These are phyloP conservation scores for Pseudognaphalium luteoalbum DNA, from an alignment of 129 eudicot species.

Conservation along the genomic window DNA sequence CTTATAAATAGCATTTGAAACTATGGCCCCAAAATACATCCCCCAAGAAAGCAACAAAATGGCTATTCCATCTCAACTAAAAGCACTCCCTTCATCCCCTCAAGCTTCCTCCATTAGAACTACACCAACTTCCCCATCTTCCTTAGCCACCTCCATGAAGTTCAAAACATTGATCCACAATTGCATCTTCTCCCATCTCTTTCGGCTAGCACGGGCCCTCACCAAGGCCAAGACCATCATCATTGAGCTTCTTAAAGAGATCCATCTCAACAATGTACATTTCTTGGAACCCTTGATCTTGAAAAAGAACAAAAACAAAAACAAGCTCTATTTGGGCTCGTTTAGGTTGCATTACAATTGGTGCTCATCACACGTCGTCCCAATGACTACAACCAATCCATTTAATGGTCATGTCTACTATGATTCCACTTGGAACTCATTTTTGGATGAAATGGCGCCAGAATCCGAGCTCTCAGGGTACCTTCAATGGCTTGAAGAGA, in stretches of 20 bases:
- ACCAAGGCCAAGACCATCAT: constrained; percentile 67
- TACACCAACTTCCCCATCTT: constrained; percentile 34
- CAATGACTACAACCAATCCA: constrained; percentile 49
- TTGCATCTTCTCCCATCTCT: constrained; percentile 75
- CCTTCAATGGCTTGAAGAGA: constrained; percentile 94
- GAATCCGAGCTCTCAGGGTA: constrained; percentile 77
- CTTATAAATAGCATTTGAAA: constrained; percentile 61
- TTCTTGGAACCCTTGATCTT: constrained; percentile 38
- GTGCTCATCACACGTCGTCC: constrained; percentile 90
- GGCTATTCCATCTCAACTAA: constrained; percentile 53
- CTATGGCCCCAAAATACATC: constrained; percentile 32
- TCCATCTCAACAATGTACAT: constrained; percentile 47
- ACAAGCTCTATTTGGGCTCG: constrained; percentile 73
- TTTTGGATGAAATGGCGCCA: constrained; percentile 33
- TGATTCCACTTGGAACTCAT: constrained; percentile 74
- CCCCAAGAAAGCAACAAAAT: constrained; percentile 38
- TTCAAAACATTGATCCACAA: constrained; percentile 79
- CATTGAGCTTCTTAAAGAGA: constrained; percentile 49
- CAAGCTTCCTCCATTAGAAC: constrained; percentile 52
- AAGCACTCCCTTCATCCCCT: constrained; percentile 43
- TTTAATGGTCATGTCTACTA: constrained; percentile 47
- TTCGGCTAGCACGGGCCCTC: constrained; percentile 59
- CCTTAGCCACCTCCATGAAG: constrained; percentile 59
- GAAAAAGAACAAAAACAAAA: constrained; percentile 49
- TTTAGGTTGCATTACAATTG: constrained; percentile 93